A percentile compares a stretch with the other conserved stretches of the same genome.
Evolutionary conservation across 768 basidiomycete species (phyloP).

Genomic region (Collybia nuda): DNA sequence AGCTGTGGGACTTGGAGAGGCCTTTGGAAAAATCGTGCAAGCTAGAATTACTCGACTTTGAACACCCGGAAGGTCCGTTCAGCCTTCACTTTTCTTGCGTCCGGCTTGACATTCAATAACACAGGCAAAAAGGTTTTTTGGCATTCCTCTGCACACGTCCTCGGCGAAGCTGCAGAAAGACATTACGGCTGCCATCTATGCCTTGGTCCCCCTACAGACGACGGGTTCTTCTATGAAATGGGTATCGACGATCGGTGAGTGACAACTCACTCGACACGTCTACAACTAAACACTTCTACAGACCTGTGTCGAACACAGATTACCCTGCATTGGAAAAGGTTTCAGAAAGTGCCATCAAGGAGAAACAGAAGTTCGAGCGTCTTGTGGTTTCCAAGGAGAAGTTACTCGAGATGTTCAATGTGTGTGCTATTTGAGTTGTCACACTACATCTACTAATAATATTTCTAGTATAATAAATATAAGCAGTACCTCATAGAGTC

Average conservation of each 20-base stretch:
- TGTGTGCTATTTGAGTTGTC: slow-evolving; percentile 41
- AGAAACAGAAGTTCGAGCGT: slow-evolving; percentile 96
- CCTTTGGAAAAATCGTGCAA: slow-evolving; percentile 86
- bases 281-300: slow-evolving; percentile 20
- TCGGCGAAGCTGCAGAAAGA: slow-evolving; percentile 94
- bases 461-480: slow-evolving; percentile 94
- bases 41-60: slow-evolving; percentile 89
- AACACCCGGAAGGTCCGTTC: slow-evolving; percentile 76
- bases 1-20: slow-evolving; percentile 92
- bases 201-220: slow-evolving; percentile 94
- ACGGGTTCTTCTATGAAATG: slow-evolving; percentile 99
- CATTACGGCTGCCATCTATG: slow-evolving; percentile 98
- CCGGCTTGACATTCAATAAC: background rate
- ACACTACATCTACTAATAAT: slow-evolving; percentile 2
- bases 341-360: slow-evolving; percentile 86
- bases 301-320: slow-evolving; percentile 78
- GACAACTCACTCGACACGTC: background rate
- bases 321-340: slow-evolving; percentile 90
- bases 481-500: slow-evolving; percentile 94
- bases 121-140: slow-evolving; percentile 96
- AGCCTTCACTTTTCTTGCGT: background rate
- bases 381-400: slow-evolving; percentile 91
- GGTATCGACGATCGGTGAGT: slow-evolving; percentile 73
- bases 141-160: slow-evolving; percentile 98
- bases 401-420: slow-evolving; percentile 95